phyloP scores from a whole-genome alignment of 179 eudicot genomes.

The Actinidia chinensis region DNA sequence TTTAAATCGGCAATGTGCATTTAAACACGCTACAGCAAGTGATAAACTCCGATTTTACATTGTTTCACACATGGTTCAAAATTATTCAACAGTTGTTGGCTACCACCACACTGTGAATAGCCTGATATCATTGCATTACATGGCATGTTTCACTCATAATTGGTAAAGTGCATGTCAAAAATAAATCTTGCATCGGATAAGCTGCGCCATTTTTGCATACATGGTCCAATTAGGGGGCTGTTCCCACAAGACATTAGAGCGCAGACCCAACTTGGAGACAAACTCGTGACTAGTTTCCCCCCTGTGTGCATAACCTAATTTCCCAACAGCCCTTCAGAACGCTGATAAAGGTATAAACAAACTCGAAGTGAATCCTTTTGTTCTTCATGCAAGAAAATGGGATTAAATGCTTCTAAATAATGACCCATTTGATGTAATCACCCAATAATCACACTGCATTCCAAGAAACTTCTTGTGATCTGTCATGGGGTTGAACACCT shows the following conservation, averaged over 20 bases:
- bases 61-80: conserved; percentile 24
- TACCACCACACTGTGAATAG: conserved; percentile 19
- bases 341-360: conserved; percentile 18
- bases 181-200: conserved; percentile 25
- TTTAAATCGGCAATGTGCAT: conserved; percentile 26
- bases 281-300: conserved; percentile 29
- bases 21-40: conserved; percentile 33
- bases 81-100: conserved; percentile 25
- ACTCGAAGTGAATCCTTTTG: conserved; percentile 23
- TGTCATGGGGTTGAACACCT: conserved; percentile 25
- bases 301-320: conserved; percentile 27
- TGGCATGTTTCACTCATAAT: conserved; percentile 17
- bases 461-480: conserved; percentile 35
- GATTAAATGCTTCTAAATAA: conserved; percentile 23
- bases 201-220: conserved; percentile 30
- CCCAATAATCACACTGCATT: conserved; percentile 34
- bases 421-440: conserved; percentile 24
- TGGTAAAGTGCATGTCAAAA: conserved; percentile 15
- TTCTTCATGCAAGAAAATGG: conserved; percentile 25
- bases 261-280: conserved; percentile 24
- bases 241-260: conserved; percentile 26
- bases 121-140: conserved; percentile 39
- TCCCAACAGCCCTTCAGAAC: conserved; percentile 33
- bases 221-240: conserved; percentile 32
- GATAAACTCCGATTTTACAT: conserved; percentile 30